These are phyloP conservation scores for Monilinia fructicola DNA, from an alignment of 2,329 filamentous ascomycete species.

Conservation along the genomic window DNA sequence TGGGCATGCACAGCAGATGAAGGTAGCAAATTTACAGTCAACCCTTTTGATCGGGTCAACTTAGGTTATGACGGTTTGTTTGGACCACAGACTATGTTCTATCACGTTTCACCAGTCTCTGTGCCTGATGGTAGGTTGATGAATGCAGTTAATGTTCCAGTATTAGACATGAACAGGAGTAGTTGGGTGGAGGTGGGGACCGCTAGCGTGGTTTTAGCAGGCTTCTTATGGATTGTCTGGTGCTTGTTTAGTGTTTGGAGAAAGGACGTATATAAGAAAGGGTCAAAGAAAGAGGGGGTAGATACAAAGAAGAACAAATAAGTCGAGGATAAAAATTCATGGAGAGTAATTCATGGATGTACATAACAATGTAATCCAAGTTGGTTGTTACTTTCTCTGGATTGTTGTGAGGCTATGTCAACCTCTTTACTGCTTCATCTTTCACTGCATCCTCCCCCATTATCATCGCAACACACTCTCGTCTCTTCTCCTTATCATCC, in stretches of 20 bases:
- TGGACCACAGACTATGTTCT: constrained; percentile 74
- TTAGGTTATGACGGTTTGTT: constrained; percentile 87
- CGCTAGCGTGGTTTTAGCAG: constrained; percentile 56
- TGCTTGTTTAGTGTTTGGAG: constrained; percentile 35
- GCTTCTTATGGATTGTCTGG: constrained; percentile 69
- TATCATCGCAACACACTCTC: not conserved
- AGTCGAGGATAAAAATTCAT: not conserved
- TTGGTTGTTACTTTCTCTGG: not conserved
- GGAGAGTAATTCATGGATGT: not conserved
- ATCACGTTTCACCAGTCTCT: constrained; percentile 62
- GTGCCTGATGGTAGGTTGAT: constrained; percentile 44
- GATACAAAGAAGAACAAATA: constrained; percentile 32
- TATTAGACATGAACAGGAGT: constrained; percentile 56
- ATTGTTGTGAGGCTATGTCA: not conserved
- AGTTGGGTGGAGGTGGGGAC: constrained; percentile 56
- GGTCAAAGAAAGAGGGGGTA: constrained; percentile 2
- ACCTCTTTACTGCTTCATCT: not conserved
- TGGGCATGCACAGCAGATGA: constrained; percentile 78
- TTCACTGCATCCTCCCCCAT: not conserved
- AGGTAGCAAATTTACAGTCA: constrained; percentile 66
- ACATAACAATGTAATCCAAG: not conserved
- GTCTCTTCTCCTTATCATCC: not conserved
- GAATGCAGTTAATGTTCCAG: constrained; percentile 62
- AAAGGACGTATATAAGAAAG: constrained; percentile 32
- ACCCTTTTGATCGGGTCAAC: constrained; percentile 81